Conservation (phyloP, 1,284 basidiomycete species). For the Irpex lacteus region DNA sequence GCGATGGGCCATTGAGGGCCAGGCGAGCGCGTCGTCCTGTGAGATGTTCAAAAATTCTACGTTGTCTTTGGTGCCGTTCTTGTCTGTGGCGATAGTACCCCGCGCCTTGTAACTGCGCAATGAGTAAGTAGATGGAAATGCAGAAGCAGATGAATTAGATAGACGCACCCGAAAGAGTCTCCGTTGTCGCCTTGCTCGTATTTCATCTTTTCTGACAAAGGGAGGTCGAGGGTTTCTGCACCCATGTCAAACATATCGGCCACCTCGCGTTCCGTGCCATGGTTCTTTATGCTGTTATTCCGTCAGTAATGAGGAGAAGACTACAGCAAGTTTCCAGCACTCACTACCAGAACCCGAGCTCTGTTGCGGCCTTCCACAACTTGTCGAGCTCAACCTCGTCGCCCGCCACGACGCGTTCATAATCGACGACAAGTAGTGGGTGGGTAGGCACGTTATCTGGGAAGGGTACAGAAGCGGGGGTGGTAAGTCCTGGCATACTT, state of each 20-base stretch:
- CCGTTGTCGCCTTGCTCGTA: slow-evolving; percentile 68
- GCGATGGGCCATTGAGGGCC: slow-evolving; percentile 47
- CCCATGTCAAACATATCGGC: slow-evolving; percentile 61
- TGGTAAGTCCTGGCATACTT: slow-evolving; percentile 30
- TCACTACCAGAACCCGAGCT: slow-evolving; percentile 41
- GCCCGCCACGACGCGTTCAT: slow-evolving; percentile 28
- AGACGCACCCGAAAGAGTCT: slow-evolving; percentile 52
- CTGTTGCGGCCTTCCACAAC: slow-evolving; percentile 34
- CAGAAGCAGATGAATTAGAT: slow-evolving; percentile 2
- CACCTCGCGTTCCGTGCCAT: slow-evolving; percentile 53
- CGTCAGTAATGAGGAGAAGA: slow-evolving; percentile 10
- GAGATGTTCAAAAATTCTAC: slow-evolving; percentile 67
- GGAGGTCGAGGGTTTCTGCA: slow-evolving; percentile 52
- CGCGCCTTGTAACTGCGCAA: slow-evolving; percentile 58
- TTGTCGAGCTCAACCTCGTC: slow-evolving; percentile 30
- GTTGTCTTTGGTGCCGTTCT: slow-evolving; percentile 54
- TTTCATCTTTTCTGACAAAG: slow-evolving; percentile 59
- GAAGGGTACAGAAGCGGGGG: slow-evolving; percentile 27
- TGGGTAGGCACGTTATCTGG: slow-evolving; percentile 36
- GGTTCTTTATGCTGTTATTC: slow-evolving; percentile 52
- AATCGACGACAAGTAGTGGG: slow-evolving; percentile 39
- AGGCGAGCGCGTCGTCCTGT: slow-evolving; percentile 63
- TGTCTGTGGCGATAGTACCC: slow-evolving; percentile 61
- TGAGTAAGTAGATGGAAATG: not conserved
- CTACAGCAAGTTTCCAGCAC: slow-evolving; percentile 16